These are phyloP conservation scores for Mucor lusitanicus DNA, from an alignment of 371 early-diverging fungal species.

Conservation along the genomic window DNA sequence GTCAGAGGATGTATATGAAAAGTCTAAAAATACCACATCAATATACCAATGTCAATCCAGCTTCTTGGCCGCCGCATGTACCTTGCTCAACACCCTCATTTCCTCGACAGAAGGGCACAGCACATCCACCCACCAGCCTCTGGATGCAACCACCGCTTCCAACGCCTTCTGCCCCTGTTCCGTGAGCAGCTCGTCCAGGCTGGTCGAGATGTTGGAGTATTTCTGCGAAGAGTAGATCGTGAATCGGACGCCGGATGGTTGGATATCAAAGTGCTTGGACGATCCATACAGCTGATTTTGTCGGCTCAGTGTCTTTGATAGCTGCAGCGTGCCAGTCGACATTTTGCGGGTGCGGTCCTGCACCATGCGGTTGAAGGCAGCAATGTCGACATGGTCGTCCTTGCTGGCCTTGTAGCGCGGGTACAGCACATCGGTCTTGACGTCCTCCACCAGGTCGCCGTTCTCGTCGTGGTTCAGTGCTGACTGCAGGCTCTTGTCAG, in stretches of 20 bases:
- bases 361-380: constrained; percentile 34
- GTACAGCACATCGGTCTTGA: constrained; percentile 40
- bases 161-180: constrained; percentile 40
- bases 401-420: constrained; percentile 26
- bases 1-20: constrained; percentile 86
- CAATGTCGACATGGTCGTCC: constrained; percentile 30
- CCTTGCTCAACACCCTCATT: constrained; percentile 72
- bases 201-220: background rate
- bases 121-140: constrained; percentile 89
- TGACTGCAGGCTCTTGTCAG: background rate
- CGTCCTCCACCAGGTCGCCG: constrained; percentile 19
- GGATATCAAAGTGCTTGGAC: background rate
- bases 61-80: no score
- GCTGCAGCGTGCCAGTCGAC: constrained; percentile 25
- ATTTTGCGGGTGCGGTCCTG: constrained; percentile 24
- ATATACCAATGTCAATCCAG: no score
- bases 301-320: constrained; percentile 30
- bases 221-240: constrained; percentile 26
- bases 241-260: constrained; percentile 21
- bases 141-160: constrained; percentile 45
- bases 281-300: constrained; percentile 27
- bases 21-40: constrained; percentile 35
- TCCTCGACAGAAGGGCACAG: constrained; percentile 78
- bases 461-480: background rate
- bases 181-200: constrained; percentile 22